Base-by-base conservation (phyloP, 2,329 filamentous ascomycete genomes). In the Paecilomyces formosus region DNA sequence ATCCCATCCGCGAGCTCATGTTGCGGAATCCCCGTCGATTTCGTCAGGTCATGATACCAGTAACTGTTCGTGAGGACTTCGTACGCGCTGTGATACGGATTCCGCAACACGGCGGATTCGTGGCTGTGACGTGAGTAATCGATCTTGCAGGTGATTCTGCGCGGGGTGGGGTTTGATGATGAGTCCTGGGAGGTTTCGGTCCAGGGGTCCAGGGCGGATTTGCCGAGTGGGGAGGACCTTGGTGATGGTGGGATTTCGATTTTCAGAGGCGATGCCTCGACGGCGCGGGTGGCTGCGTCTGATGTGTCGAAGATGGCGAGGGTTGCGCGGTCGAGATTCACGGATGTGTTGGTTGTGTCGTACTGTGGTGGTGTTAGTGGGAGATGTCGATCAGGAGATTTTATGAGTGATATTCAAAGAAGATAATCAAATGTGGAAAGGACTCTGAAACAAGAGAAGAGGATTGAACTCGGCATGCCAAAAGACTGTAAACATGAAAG, bases 291-390 rank as follows among this genome's bases (percentile, higher is more conserved):
- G 3, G 74, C 74, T 30, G 74, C 65, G n/a, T 71, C 63, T n/a
- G 64, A 30, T 12, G 68, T 67, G 31, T 73, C 74, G 60, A 74
- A 76, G 52, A 76, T 74, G 5, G 70, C 73, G 22, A 71, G 57
- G 5, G 69, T 69, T 0, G 64, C 59, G 7, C 65, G 64, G 8
- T 66, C 58, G 3, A 60, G 57, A 24, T 59, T 64, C 21, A 55
- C 31, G n/a, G 61, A 60, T 39, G 58, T 63, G 50, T 71, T 69
- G 18, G 65, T 66, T 56, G 63, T 60, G 52, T 73, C 69, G 54
- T 73, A 73, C 72, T 73, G 35, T 61, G 54, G 22, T n/a, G 28
- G 15, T 12, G 24, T 26, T 39, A 55, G 35, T 5, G 1, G 24
- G 24, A 26, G 24, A 26, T 26, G 6, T 54, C 22, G 26, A 54